Percentiles rank a stretch among this genome's conserved stretches.
These are phyloP conservation scores for Eutrema yunnanense DNA, from an alignment of 345 rosid genomes.

Conservation along the genomic window DNA sequence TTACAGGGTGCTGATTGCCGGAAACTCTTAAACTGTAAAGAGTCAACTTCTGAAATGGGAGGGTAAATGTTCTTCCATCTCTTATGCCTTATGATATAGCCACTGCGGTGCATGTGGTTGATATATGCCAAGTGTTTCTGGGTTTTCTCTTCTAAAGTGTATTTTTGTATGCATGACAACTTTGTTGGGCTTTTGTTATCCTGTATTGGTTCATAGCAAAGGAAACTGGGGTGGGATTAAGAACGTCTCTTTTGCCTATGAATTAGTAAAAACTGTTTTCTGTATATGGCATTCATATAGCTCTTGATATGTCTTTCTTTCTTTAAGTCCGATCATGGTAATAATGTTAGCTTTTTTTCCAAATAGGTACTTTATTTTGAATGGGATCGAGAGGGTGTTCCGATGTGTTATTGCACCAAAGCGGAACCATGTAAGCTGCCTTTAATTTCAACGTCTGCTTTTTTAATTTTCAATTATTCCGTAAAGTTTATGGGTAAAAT, in stretches of 20 bases:
- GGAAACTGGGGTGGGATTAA: neutral
- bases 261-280: neutral
- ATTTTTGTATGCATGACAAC: neutral
- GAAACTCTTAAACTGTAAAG: slow-evolving; percentile 52
- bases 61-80: slow-evolving; percentile 55
- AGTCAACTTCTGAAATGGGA: slow-evolving; percentile 86
- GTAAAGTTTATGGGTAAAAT: neutral
- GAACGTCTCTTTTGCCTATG: neutral
- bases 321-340: neutral
- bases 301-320: neutral
- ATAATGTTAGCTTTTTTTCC: slow-evolving; percentile 13
- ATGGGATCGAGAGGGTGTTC: slow-evolving; percentile 93
- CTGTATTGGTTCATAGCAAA: neutral
- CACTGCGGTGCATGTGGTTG: neutral
- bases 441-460: neutral
- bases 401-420: slow-evolving; percentile 81
- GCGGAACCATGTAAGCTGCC: slow-evolving; percentile 76
- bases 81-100: neutral
- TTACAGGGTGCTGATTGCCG: slow-evolving; percentile 54
- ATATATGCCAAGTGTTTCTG: neutral
- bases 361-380: slow-evolving; percentile 74
- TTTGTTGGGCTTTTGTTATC: neutral
- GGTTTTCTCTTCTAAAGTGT: neutral
- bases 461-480: neutral
- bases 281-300: neutral